Evolutionary conservation across 805 yeast genomes (phyloP), one percentile per base, ranked within the genome.

Genomic region (Metschnikowia continentalis): DNA sequence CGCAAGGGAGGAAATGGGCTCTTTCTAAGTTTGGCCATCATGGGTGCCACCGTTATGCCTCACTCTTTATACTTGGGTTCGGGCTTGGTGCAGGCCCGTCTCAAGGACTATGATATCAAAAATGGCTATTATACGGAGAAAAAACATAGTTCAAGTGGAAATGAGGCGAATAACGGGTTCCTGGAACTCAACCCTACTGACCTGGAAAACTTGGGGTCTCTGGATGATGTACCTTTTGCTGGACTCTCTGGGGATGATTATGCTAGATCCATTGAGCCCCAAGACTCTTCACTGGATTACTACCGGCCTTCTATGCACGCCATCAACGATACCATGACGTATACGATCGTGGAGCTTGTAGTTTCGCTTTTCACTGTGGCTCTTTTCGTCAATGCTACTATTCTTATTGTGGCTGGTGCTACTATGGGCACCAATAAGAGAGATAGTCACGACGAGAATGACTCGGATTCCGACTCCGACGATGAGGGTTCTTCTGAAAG

Each of bases 41-140:
- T 90, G 48, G 97, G 97, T 22, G 96, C 97, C 10, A 90, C 96
- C 0, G 96, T 90, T 22, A 90, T 90, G 97, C 97, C 97, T 1
- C 96, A 90, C 63, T 84, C 91, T 1, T 71, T 90, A 46, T 89
- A 86, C 60, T 71, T 90, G 50, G 96, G 96, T 1, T 86, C 94
- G 0, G 92, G 94, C 5, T 72, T 90, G 46, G 97, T 90, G 6
- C 95, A 90, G 65, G 88, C 96, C 22, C 78, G 97, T 56, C 72
- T 90, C 41, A 77, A 78, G 57, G 96, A 88, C 30, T 90, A 74
- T 59, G 97, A 90, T 65, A 58, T 76, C 2, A 75, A 78, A 51
- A 66, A 81, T 51, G 96, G 96, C 1, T 71, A 76, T 64, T 84
- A 79, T 61, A 72, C 68, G 2, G 55, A 47, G 32, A 41, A 19